phyloP scores from a whole-genome alignment of 2,329 filamentous ascomycete genomes.

The Clarireedia paspali region DNA sequence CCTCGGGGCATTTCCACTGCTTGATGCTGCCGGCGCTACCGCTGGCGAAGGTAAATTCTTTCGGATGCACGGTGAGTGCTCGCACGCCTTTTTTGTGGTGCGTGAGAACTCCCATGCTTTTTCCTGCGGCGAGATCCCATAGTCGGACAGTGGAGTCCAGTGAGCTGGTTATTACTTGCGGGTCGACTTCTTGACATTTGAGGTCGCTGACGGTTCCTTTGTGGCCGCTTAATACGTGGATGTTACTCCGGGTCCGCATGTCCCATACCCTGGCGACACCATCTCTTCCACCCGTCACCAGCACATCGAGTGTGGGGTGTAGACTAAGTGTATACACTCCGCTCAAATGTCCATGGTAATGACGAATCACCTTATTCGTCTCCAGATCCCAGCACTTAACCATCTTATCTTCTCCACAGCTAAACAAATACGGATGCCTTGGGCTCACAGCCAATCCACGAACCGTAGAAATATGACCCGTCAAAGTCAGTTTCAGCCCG shows the following conservation, averaged over 20 bases:
- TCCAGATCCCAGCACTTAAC: slow-evolving; percentile 99
- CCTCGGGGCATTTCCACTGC: slow-evolving; percentile 98
- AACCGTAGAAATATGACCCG: slow-evolving; percentile 90
- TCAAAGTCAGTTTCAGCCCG: slow-evolving; percentile 74
- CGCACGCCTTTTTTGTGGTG: slow-evolving; percentile 98
- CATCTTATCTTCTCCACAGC: slow-evolving; percentile 98
- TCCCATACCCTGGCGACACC: slow-evolving; percentile 96
- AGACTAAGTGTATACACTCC: slow-evolving; percentile 89
- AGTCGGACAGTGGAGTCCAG: slow-evolving; percentile 85
- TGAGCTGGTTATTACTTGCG: slow-evolving; percentile 89
- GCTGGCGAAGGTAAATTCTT: slow-evolving; percentile 92
- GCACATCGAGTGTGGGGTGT: slow-evolving; percentile 90
- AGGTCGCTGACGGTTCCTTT: slow-evolving; percentile 84
- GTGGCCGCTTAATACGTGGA: slow-evolving; percentile 88
- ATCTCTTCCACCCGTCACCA: slow-evolving; percentile 91
- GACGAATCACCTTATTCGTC: slow-evolving; percentile 97
- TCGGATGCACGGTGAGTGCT: slow-evolving; percentile 74
- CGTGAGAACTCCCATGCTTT: slow-evolving; percentile 90
- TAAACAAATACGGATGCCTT: slow-evolving; percentile 93
- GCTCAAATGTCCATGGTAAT: slow-evolving; percentile 94
- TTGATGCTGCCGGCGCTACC: slow-evolving; percentile 92
- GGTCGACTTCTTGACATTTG: slow-evolving; percentile 91
- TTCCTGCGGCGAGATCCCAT: slow-evolving; percentile 94
- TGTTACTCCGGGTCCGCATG: slow-evolving; percentile 92
- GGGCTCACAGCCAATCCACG: slow-evolving; percentile 87